Conservation (phyloP, 2,329 filamentous ascomycete genomes). For the Sodiomyces alkalinus region DNA sequence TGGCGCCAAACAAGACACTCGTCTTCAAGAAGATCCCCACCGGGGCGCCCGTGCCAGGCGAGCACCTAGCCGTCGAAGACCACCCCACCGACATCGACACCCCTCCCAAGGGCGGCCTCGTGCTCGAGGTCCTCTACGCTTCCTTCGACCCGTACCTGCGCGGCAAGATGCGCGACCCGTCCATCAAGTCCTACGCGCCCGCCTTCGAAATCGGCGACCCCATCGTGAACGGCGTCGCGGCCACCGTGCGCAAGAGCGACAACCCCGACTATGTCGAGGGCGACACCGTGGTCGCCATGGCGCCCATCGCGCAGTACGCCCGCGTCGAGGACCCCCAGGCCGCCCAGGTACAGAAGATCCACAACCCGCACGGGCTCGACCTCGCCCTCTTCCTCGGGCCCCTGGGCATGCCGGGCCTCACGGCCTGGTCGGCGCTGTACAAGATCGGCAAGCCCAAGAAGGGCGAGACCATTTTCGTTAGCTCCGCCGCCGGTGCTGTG, state of each 20-base stretch:
- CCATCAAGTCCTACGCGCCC: constrained; percentile 50
- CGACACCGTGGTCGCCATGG: constrained; percentile 31
- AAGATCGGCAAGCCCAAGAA: constrained; percentile 47
- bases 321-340: constrained; percentile 5
- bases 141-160: constrained; percentile 80
- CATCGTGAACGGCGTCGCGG: constrained; percentile 48
- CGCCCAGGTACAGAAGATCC: constrained; percentile 20
- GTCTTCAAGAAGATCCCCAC: constrained; percentile 55
- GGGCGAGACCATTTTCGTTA: constrained; percentile 69
- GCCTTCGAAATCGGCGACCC: constrained; percentile 46
- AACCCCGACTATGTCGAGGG: constrained; percentile 30
- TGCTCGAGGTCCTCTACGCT: constrained; percentile 54
- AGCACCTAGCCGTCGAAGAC: constrained; percentile 54
- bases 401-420: constrained; percentile 46
- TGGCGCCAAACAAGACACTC: constrained; percentile 52
- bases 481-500: constrained; percentile 65
- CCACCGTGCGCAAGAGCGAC: constrained; percentile 57
- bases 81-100: constrained; percentile 50
- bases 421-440: constrained; percentile 54
- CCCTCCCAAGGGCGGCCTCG: constrained; percentile 49
- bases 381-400: constrained; percentile 55
- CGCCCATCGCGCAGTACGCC: constrained; percentile 52
- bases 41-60: constrained; percentile 53
- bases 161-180: constrained; percentile 55
- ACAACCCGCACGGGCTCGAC: constrained; percentile 56